These are phyloP conservation scores for Suillus occidentalis DNA, from an alignment of 768 basidiomycete species.

Conservation along the genomic window DNA sequence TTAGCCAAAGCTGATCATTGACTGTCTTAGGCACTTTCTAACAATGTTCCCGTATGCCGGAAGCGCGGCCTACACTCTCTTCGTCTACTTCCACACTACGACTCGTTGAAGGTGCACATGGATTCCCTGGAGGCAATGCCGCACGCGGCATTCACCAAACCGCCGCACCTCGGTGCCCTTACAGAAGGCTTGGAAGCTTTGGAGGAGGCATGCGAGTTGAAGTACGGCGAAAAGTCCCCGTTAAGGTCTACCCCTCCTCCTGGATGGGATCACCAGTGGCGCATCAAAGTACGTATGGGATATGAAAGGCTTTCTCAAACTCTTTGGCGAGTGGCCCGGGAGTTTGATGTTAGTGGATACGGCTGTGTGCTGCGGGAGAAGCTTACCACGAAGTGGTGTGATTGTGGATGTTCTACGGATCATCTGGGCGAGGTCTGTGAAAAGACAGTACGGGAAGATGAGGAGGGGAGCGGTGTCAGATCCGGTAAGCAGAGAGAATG, in stretches of 20 bases:
- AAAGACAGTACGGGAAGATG: constrained; percentile 67
- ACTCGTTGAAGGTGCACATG: constrained; percentile 60
- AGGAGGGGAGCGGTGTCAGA: constrained; percentile 56
- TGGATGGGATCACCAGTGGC: constrained; percentile 60
- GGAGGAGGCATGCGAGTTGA: constrained; percentile 64
- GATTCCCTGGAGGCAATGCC: constrained; percentile 60
- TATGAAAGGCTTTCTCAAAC: constrained; percentile 65
- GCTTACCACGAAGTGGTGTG: constrained; percentile 74
- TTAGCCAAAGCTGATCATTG: neutral
- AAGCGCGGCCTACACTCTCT: constrained; percentile 68
- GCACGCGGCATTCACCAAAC: constrained; percentile 58
- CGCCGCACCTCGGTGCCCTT: constrained; percentile 61
- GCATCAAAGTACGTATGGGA: constrained; percentile 55
- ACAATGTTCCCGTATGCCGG: constrained; percentile 64
- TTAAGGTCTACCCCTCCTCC: constrained; percentile 33
- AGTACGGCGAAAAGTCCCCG: constrained; percentile 43
- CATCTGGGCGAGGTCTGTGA: constrained; percentile 78
- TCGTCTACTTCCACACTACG: constrained; percentile 60
- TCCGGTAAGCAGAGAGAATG: constrained; percentile 72
- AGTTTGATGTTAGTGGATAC: constrained; percentile 74
- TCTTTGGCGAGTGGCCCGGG: constrained; percentile 67
- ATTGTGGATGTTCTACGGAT: constrained; percentile 79
- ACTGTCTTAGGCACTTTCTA: constrained; percentile 58
- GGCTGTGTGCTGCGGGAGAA: constrained; percentile 70
- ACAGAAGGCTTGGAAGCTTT: constrained; percentile 59